Percentiles rank a stretch among this genome's conserved stretches.
phyloP scores from a whole-genome alignment of 805 yeast genomes.

The Lipomyces yamadae region DNA sequence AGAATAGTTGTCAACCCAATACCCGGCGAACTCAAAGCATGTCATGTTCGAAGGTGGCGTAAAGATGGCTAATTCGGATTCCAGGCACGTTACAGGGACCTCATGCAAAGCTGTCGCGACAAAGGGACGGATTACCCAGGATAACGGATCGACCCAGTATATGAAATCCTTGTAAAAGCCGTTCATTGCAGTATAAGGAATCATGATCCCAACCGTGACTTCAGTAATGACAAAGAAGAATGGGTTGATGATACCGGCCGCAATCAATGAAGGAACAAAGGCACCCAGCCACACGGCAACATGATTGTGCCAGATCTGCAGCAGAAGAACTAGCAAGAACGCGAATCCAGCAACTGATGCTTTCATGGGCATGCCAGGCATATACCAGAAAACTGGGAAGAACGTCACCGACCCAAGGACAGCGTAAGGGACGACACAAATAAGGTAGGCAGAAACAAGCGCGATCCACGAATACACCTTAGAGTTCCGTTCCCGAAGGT shows the following conservation, averaged over 20 bases:
- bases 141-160: conserved; percentile 72
- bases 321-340: conserved; percentile 49
- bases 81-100: conserved; percentile 53
- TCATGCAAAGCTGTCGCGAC: conserved; percentile 62
- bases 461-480: conserved; percentile 65
- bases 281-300: conserved; percentile 51
- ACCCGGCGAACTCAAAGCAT: conserved; percentile 54
- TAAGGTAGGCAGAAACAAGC: conserved; percentile 6
- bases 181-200: conserved; percentile 56
- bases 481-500: conserved; percentile 73
- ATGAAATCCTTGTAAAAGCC: conserved; percentile 74
- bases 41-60: conserved; percentile 61
- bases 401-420: conserved; percentile 62
- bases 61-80: conserved; percentile 54
- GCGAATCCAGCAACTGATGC: conserved; percentile 50
- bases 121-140: conserved; percentile 63
- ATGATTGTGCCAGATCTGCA: conserved; percentile 38
- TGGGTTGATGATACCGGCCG: conserved; percentile 59
- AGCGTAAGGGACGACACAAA: conserved; percentile 15
- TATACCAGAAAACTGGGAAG: conserved; percentile 67
- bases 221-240: conserved; percentile 64
- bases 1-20: conserved; percentile 50
- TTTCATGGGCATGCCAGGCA: conserved; percentile 67
- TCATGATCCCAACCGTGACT: conserved; percentile 80
- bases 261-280: conserved; percentile 48